Conservation (phyloP, 179 eudicot genomes). For the Silene coronaria region DNA sequence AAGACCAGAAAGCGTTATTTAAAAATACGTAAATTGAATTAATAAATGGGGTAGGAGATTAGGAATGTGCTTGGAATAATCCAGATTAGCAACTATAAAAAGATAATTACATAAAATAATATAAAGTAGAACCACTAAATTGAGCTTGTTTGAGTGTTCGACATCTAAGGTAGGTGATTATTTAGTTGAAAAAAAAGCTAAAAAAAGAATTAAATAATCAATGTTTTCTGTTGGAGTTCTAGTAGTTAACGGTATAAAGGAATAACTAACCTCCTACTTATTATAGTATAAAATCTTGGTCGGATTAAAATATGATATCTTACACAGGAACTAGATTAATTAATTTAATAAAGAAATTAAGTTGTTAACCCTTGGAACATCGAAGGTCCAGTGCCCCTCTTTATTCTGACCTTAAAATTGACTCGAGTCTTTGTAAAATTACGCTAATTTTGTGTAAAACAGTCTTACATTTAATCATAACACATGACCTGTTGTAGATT, state of each 20-base stretch:
- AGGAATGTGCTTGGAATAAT: neutral
- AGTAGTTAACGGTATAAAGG: neutral
- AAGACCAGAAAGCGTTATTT: too few relatives aligned
- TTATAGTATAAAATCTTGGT: constrained; percentile 5
- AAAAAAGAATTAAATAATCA: neutral
- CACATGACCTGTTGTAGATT: too few relatives aligned
- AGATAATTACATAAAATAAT: neutral
- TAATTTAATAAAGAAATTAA: neutral
- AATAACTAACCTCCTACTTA: constrained; percentile 1
- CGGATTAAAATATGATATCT: constrained; percentile 14
- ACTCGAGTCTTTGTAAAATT: neutral
- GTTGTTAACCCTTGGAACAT: constrained; percentile 28
- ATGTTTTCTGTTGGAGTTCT: neutral
- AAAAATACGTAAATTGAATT: neutral
- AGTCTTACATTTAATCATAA: too few relatives aligned
- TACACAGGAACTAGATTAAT: neutral
- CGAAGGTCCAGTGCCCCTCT: constrained; percentile 31
- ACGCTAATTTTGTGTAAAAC: neutral
- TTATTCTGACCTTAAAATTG: constrained; percentile 7
- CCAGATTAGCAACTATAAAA: neutral
- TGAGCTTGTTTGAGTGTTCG: constrained; percentile 1
- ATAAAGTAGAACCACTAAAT: neutral
- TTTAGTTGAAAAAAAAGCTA: constrained; percentile 2
- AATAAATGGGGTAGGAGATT: neutral
- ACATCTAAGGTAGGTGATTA: constrained; percentile 7